Evolutionary conservation across 371 early-diverging fungal species (phyloP).

Genomic region (Nematocida sp.): DNA sequence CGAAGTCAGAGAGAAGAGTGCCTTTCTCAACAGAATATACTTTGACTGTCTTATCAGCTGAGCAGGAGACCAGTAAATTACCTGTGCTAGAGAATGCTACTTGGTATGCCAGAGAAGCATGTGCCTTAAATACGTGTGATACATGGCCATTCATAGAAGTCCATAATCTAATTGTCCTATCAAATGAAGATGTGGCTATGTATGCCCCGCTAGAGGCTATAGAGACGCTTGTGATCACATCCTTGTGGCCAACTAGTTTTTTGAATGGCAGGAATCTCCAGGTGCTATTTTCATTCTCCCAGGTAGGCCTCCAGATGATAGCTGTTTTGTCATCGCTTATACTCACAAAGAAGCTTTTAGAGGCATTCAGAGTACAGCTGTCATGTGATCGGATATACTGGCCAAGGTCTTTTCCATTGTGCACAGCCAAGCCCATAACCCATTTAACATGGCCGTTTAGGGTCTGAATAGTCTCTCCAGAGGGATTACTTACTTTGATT

Average conservation of each 20-base stretch:
- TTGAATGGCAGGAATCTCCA: slow-evolving; percentile 14
- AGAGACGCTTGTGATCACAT: slow-evolving; percentile 84
- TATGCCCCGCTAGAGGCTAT: slow-evolving; percentile 79
- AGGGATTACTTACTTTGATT: slow-evolving; percentile 17
- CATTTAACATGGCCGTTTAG: slow-evolving; percentile 29
- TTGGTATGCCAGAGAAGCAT: slow-evolving; percentile 67
- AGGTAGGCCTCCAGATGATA: slow-evolving; percentile 32
- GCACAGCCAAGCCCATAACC: slow-evolving; percentile 28
- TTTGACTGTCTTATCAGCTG: slow-evolving; percentile 84
- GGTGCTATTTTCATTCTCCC: not conserved
- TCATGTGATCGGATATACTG: not conserved
- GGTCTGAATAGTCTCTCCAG: slow-evolving; percentile 2
- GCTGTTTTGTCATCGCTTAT: slow-evolving; percentile 46
- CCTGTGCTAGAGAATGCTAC: slow-evolving; percentile 76
- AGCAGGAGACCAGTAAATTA: slow-evolving; percentile 71
- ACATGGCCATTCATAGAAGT: slow-evolving; percentile 70
- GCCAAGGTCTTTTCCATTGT: slow-evolving; percentile 26
- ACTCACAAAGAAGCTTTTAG: slow-evolving; percentile 44
- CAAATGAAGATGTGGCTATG: slow-evolving; percentile 88
- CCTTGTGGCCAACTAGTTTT: slow-evolving; percentile 73
- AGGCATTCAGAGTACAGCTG: not conserved
- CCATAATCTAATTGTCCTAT: slow-evolving; percentile 89
- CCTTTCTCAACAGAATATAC: slow-evolving; percentile 73
- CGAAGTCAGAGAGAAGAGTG: slow-evolving; percentile 59
- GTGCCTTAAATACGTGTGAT: slow-evolving; percentile 69